phyloP scores from a whole-genome alignment of 148 eudicot species.

The Chenopodium quinoa region DNA sequence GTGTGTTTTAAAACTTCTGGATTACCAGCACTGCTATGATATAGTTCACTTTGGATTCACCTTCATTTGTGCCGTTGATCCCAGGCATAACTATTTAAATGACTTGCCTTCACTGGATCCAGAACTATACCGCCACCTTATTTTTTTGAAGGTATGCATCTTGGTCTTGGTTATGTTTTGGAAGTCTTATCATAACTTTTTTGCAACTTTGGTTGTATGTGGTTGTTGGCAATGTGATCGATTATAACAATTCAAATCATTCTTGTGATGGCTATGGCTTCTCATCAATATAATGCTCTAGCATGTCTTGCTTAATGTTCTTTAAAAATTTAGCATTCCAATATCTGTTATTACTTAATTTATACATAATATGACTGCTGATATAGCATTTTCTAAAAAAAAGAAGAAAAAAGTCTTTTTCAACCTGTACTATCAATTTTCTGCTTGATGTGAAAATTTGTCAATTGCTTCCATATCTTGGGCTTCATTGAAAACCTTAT shows the following conservation, averaged over 20 bases:
- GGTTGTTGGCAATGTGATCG: slow-evolving; percentile 1
- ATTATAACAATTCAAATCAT: not conserved
- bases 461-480: too few relatives aligned
- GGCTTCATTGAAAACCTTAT: too few relatives aligned
- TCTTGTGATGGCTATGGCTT: not conserved
- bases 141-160: slow-evolving; percentile 72
- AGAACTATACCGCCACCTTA: slow-evolving; percentile 91
- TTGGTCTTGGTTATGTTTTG: not conserved
- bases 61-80: slow-evolving; percentile 6
- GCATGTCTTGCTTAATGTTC: not conserved
- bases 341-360: too few relatives aligned
- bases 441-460: too few relatives aligned
- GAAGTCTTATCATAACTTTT: not conserved
- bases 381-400: too few relatives aligned
- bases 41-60: not conserved
- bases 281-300: not conserved
- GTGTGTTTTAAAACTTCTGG: not conserved
- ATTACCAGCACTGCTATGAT: not conserved
- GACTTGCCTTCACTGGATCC: slow-evolving; percentile 97
- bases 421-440: too few relatives aligned
- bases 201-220: not conserved
- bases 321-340: too few relatives aligned
- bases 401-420: too few relatives aligned
- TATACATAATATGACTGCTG: too few relatives aligned
- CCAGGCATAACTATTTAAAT: slow-evolving; percentile 87